These are phyloP conservation scores for Cladorrhinum samala DNA, from an alignment of 495 filamentous ascomycete species.

Conservation along the genomic window DNA sequence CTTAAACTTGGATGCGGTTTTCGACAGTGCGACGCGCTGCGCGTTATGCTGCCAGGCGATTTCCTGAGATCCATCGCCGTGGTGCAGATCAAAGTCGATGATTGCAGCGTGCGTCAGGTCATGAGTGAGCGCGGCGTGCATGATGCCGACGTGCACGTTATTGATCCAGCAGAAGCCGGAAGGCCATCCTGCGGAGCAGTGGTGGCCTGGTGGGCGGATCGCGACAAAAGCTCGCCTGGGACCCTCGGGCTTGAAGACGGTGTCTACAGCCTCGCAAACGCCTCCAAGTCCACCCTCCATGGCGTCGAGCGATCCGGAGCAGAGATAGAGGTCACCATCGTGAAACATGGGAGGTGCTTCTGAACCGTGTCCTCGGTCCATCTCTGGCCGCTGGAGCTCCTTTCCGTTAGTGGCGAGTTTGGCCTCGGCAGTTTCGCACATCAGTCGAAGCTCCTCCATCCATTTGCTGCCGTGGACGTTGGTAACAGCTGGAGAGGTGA, in stretches of 20 bases:
- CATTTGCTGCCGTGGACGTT: constrained; percentile 79
- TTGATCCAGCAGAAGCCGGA: constrained; percentile 99
- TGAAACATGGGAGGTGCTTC: constrained; percentile 54
- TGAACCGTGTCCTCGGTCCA: constrained; percentile 40
- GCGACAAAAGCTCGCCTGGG: constrained; percentile 71
- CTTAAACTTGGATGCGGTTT: constrained; percentile 32
- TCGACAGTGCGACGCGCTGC: constrained; percentile 43
- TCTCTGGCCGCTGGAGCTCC: constrained; percentile 61
- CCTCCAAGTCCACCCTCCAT: constrained; percentile 85
- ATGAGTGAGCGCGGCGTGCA: constrained; percentile 73
- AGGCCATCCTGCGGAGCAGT: constrained; percentile 80
- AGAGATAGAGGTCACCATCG: constrained; percentile 84
- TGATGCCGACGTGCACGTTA: constrained; percentile 94
- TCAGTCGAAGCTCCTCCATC: constrained; percentile 83
- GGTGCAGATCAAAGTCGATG: constrained; percentile 93
- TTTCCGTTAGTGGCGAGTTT: constrained; percentile 67
- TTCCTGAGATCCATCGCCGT: constrained; percentile 91
- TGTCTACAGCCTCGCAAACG: constrained; percentile 85
- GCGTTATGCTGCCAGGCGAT: constrained; percentile 86
- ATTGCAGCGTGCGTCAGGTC: constrained; percentile 92
- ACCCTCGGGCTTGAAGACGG: constrained; percentile 58
- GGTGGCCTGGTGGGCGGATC: constrained; percentile 84
- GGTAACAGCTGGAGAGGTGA: constrained; percentile 64
- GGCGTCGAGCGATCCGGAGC: constrained; percentile 74
- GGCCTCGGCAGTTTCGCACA: constrained; percentile 73